phyloP scores from a whole-genome alignment of 495 filamentous ascomycete species.

The Parachaetomium inaequale region DNA sequence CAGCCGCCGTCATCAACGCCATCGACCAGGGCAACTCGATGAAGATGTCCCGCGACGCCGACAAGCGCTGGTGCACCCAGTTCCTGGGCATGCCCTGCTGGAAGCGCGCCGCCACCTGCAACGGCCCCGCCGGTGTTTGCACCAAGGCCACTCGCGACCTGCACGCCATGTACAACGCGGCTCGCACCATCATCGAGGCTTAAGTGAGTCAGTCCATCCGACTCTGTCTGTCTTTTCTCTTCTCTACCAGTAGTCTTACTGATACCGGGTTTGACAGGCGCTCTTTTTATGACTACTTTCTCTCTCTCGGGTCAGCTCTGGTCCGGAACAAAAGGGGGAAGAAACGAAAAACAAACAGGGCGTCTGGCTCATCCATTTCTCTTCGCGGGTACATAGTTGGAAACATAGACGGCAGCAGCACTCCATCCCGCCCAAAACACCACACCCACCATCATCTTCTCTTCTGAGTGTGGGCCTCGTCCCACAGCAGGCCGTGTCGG shows the following conservation, averaged over 20 bases:
- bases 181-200: slow-evolving; percentile 32
- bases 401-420: slow-evolving; percentile 9
- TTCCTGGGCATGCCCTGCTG: slow-evolving; percentile 16
- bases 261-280: not conserved
- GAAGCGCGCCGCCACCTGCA: slow-evolving; percentile 30
- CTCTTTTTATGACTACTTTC: not conserved
- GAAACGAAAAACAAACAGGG: not conserved
- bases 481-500: not conserved
- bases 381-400: slow-evolving; percentile 11
- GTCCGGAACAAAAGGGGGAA: not conserved
- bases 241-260: not conserved
- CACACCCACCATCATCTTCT: slow-evolving; percentile 4
- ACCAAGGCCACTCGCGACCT: slow-evolving; percentile 38
- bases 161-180: slow-evolving; percentile 33
- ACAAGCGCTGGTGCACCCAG: slow-evolving; percentile 12
- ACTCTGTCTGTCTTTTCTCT: not conserved
- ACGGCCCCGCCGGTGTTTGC: slow-evolving; percentile 31
- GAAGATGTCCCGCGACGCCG: slow-evolving; percentile 21
- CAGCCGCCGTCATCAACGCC: slow-evolving; percentile 33
- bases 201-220: slow-evolving; percentile 19
- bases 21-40: slow-evolving; percentile 24
- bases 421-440: slow-evolving; percentile 8
- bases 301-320: not conserved
- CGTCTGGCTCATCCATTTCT: not conserved
- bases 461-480: not conserved